Base-by-base conservation (phyloP, 1,139 yeast genomes). In the Protomyces inundatus region DNA sequence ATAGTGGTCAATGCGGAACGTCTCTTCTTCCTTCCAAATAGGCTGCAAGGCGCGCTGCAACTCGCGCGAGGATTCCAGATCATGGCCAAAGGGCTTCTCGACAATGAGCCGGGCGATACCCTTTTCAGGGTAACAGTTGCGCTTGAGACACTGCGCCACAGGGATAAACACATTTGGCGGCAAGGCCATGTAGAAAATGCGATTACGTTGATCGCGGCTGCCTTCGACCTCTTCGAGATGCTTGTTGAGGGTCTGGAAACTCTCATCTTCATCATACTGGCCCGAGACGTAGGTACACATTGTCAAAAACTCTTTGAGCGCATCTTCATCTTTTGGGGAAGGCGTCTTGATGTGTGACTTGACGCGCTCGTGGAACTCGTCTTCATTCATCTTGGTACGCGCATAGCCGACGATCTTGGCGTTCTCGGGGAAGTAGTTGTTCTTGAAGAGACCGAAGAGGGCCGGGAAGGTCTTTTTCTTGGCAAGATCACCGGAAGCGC, bases 41-140 rank as follows among this genome's bases (percentile, higher is more conserved):
- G 98, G 97, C 32, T 93, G 84, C 71, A 93, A 81, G 68, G 83
- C 81, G 67, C 78, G 75, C 78, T 90, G 97, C 73, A 93, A 80
- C 71, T 84, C 85, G 71, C 90, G 82, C 9, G 96, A 84, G 64
- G 90, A 81, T 67, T 81, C 83, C 71, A 91, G 82, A 75, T 93
- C 98, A 74, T 85, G 95, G 68, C 99, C 99, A 75, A 93, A 95
- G 45, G 99, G 99, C 79, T 93, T 93, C 78, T 93, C 99, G 66
- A 93, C 89, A 73, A 93, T 89, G 70, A 95, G 79, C 74, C 97
- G 84, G 48, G 90, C 85, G 65, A 81, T 75, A 64, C 96, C 97
- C 64, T 81, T 78, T 52, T 74, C 71, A 58, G 90, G 87, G 75
- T 90, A 88, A 68, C 84, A 84, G 72, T 82, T 75, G 70, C 83